Conservation (phyloP, 805 yeast genomes). For the Torulaspora maleeae region DNA sequence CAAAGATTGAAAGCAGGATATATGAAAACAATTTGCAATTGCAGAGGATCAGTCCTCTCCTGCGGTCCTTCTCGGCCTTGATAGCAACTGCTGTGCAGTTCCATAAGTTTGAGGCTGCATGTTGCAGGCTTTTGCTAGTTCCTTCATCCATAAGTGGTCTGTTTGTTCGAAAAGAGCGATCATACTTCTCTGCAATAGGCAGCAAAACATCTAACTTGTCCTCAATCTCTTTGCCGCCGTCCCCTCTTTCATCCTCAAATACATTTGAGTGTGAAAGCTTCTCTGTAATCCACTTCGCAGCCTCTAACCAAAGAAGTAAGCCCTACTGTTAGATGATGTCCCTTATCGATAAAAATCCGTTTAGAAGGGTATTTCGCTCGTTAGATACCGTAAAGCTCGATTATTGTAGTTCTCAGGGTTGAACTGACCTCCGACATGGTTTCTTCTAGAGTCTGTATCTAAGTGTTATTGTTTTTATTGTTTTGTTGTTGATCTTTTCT, state of each 20-base stretch:
- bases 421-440: slow-evolving; percentile 17
- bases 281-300: slow-evolving; percentile 22
- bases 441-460: neutral
- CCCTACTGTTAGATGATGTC: neutral
- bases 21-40: slow-evolving; percentile 32
- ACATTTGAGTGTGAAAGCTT: slow-evolving; percentile 8
- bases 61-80: slow-evolving; percentile 21
- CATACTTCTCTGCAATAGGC: slow-evolving; percentile 35
- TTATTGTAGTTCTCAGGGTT: slow-evolving; percentile 19
- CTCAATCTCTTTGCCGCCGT: slow-evolving; percentile 6
- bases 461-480: neutral
- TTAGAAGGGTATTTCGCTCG: neutral
- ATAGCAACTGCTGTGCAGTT: slow-evolving; percentile 33
- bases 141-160: slow-evolving; percentile 21
- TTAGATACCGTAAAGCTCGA: slow-evolving; percentile 23
- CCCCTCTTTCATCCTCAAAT: neutral
- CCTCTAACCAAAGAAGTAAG: slow-evolving; percentile 13
- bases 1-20: slow-evolving; percentile 34
- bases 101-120: slow-evolving; percentile 38
- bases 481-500: neutral
- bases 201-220: slow-evolving; percentile 23
- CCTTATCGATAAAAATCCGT: neutral
- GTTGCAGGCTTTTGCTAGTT: slow-evolving; percentile 24
- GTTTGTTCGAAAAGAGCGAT: slow-evolving; percentile 27
- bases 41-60: slow-evolving; percentile 11